Base-by-base conservation (phyloP, 768 basidiomycete species). In the Suillus fuscotomentosus region DNA sequence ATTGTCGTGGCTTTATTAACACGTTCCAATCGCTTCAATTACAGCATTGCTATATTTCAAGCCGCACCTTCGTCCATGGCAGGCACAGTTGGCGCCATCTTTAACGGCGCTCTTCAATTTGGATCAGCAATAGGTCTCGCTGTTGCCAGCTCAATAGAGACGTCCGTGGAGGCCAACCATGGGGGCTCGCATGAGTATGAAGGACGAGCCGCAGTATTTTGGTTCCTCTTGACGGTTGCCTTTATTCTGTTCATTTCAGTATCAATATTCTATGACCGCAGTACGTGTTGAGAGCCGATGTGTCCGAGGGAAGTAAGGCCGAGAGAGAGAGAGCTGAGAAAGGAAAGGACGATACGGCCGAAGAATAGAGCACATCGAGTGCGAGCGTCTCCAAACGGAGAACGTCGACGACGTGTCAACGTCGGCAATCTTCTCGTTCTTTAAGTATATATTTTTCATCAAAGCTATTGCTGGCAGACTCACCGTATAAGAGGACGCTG, bases 1-100 rank as follows among this genome's bases (percentile, higher is more conserved):
- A 34, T 1, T 22, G 13, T 17, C 53, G 27, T 61, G 24, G 22
- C 2, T 59, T 24, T 14, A 14, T 60, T 13, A 43, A 62, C 13
- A 67, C 31, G 39, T 45, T 51, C 8, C 55, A 17, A 60, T 41
- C 31, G 4, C 56, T 61, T 53, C 13, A 27, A 51, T 31, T 17
- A 3, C 60, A 86, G 82, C 67, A 82, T 86, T 54, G 83, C 83
- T 11, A 78, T 86, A 47, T 80, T 87, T 72, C 79, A 77, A 64
- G 78, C 78, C 43, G 80, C 79, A 5, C 84, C 84, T 6, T 64
- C 81, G 7, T 75, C 77, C n/a, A 80, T 83, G 69, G 78, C 84
- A 5, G 86, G 86, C 47, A 83, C 81, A 5, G 79, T 85, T 15
- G 83, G 83, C n/a, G 86, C 86, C 17, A 81, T 87, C 47, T 84